phyloP scores from a whole-genome alignment of 2,329 filamentous ascomycete species.

The Arthrobotrys entomopaga region DNA sequence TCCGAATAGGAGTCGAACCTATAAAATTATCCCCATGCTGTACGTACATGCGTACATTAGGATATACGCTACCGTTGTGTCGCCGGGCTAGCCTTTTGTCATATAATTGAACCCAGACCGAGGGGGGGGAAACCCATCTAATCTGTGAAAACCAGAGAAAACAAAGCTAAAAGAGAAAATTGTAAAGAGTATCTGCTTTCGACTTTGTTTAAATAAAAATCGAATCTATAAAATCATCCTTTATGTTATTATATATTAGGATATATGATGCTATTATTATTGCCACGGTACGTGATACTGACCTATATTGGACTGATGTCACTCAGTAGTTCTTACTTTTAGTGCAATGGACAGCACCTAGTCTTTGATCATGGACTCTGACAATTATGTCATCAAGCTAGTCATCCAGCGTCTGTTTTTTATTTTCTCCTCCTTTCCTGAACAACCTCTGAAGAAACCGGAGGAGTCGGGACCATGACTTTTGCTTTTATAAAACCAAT shows the following conservation, averaged over 20 bases:
- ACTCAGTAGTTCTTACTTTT: too few species aligned
- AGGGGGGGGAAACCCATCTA: too few species aligned
- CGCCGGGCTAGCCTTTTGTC: not conserved
- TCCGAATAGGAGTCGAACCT: slow-evolving; percentile 19
- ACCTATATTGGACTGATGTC: too few species aligned
- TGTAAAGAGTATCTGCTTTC: not conserved
- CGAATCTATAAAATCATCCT: slow-evolving; percentile 13
- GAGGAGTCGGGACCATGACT: not conserved
- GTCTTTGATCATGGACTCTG: too few species aligned
- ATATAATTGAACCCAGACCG: too few species aligned
- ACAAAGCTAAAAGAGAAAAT: too few species aligned
- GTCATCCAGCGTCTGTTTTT: slow-evolving; percentile 6
- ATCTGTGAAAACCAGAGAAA: too few species aligned
- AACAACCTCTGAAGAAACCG: slow-evolving; percentile 8
- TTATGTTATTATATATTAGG: too few species aligned
- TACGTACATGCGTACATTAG: too few species aligned
- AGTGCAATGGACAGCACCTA: too few species aligned
- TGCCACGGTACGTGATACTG: too few species aligned
- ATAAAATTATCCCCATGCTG: slow-evolving; percentile 13
- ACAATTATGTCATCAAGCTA: slow-evolving; percentile 8
- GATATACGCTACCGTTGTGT: slow-evolving; percentile 18
- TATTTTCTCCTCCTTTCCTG: slow-evolving; percentile 11
- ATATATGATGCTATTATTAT: too few species aligned
- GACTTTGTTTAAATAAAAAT: slow-evolving; percentile 10
- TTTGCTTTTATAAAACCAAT: not conserved